Base-by-base conservation (phyloP, 208 protist genomes). In the Wallacemonas sp. region DNA sequence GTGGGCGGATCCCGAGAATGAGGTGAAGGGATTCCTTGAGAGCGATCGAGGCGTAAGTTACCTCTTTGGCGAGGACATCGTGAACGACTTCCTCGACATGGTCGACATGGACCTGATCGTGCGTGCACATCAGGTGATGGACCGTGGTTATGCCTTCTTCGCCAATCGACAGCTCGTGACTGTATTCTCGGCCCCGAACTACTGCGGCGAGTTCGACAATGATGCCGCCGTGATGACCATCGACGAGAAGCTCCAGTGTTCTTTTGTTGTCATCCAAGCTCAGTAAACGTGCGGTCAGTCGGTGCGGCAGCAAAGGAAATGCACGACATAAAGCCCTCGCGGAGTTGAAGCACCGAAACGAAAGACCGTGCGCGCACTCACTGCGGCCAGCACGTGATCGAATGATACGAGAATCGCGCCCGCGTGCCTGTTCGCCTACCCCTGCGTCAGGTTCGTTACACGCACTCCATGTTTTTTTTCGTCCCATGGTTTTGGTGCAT, bases 21-120 rank as follows among this genome's bases (percentile, higher is more conserved):
- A 96, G 23, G 68, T 82, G 43, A 63, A 61, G 32, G 80, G 99
- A 64, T 99, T 99, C 63, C 92, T 97, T 5, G 93, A 99, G 68
- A 83, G 97, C 43, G 87, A 98, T 65, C 70, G 77, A 5, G 77
- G 72, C 30, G 66, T 72, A 21, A 83, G 75, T 9, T 99, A 96
- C 72, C 98, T 96, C 1, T 99, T 99, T 77, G 98, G 98, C 17
- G 69, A 91, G 21, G 96, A 99, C 74, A 85, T 99, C 34, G 96
- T 99, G 26, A 72, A 79, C 11, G 81, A 94, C 36, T 99, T 99
- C 68, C 73, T 99, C 0, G 80, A 98, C 54, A 96, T 96, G 77
- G 93, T 99, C 61, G 97, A 99, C 63, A 90, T 99, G 41, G 98
- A 99, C 70, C 80, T 99, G 4, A 95, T 99, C 49, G 99, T 97